Conservation (phyloP, 805 yeast genomes). For the Metschnikowia lunata region DNA sequence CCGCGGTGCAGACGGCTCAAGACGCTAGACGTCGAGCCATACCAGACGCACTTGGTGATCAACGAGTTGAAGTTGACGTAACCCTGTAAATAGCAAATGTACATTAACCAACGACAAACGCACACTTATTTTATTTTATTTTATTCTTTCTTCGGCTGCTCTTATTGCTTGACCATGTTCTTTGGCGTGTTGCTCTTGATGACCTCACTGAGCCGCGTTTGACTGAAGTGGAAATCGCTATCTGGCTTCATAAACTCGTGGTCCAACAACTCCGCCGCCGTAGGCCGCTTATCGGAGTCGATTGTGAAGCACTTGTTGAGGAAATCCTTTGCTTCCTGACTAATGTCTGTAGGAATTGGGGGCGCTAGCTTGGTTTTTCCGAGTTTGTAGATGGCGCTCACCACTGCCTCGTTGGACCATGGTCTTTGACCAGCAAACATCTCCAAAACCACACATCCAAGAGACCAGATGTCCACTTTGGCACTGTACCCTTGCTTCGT, state of each 20-base stretch:
- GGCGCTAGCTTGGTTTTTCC: constrained; percentile 90
- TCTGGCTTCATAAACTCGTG: constrained; percentile 49
- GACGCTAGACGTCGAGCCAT: constrained; percentile 70
- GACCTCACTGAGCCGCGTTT: constrained; percentile 52
- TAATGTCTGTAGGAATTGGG: constrained; percentile 91
- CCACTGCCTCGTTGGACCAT: constrained; percentile 94
- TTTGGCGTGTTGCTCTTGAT: constrained; percentile 31
- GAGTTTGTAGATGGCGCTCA: constrained; percentile 85
- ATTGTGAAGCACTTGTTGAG: constrained; percentile 66
- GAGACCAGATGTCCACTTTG: constrained; percentile 95
- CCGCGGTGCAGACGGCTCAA: constrained; percentile 75
- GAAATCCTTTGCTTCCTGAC: constrained; percentile 63
- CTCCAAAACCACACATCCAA: constrained; percentile 94
- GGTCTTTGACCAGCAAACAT: constrained; percentile 98
- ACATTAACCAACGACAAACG: background rate
- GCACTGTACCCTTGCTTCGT: constrained; percentile 92
- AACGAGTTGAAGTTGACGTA: constrained; percentile 59
- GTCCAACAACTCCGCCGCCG: constrained; percentile 60
- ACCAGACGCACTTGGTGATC: constrained; percentile 72
- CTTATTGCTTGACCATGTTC: constrained; percentile 2
- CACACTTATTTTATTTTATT: too few relatives aligned
- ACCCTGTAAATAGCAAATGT: constrained; percentile 14
- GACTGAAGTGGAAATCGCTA: constrained; percentile 43
- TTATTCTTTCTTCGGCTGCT: too few relatives aligned
- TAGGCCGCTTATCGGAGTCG: constrained; percentile 84